These are phyloP conservation scores for Salix exigua DNA, from an alignment of 345 rosid genomes.

Conservation along the genomic window DNA sequence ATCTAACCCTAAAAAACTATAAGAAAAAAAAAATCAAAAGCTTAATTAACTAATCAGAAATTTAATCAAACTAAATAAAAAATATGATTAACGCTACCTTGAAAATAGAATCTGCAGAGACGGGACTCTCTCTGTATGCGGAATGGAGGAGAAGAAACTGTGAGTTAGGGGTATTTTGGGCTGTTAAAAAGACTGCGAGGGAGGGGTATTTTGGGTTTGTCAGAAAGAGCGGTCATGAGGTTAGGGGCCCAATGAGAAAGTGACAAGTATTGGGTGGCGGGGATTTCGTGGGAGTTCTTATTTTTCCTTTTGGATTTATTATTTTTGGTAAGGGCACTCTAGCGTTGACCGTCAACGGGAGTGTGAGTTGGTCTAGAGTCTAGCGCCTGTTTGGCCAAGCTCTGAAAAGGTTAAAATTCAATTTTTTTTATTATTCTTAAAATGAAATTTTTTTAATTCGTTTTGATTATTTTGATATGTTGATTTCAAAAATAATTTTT, in stretches of 20 bases:
- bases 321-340: conserved; percentile 16
- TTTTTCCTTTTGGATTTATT: neutral
- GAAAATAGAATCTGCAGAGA: neutral
- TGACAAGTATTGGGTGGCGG: conserved; percentile 34
- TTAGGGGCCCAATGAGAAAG: conserved; percentile 24
- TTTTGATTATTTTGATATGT: too few relatives aligned
- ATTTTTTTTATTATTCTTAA: too few relatives aligned
- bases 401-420: too few relatives aligned
- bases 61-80: neutral
- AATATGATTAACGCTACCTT: neutral
- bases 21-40: neutral
- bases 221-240: neutral
- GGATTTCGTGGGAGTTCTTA: conserved; percentile 22
- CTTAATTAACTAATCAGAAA: too few relatives aligned
- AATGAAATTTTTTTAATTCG: too few relatives aligned
- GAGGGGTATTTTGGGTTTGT: neutral
- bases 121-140: neutral
- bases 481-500: too few relatives aligned
- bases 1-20: conserved; percentile 16
- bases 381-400: too few relatives aligned
- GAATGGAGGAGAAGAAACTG: neutral
- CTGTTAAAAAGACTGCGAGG: neutral
- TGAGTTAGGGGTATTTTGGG: neutral
- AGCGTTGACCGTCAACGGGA: conserved; percentile 35
- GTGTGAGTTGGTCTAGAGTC: neutral